A percentile compares a stretch with the other conserved stretches of the same genome.
These are phyloP conservation scores for Camelina hispida DNA, from an alignment of 345 rosid species.

Conservation along the genomic window DNA sequence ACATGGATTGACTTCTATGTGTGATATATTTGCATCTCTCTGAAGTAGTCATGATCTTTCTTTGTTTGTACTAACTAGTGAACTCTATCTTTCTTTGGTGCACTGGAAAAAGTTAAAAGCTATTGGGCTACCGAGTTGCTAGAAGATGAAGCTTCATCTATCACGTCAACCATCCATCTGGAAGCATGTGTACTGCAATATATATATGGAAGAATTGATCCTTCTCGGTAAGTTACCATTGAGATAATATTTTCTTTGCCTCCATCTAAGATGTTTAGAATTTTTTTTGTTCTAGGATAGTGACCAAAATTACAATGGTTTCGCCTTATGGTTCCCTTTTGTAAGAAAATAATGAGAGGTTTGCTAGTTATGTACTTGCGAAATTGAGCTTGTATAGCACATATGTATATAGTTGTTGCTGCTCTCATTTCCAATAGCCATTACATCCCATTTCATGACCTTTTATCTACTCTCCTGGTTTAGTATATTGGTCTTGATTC, in stretches of 20 bases:
- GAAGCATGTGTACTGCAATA: constrained; percentile 82
- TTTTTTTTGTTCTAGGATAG: constrained; percentile 1
- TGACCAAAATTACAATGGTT: constrained; percentile 5
- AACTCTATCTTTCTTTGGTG: constrained; percentile 53
- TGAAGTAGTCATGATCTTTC: constrained; percentile 10
- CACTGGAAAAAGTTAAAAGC: constrained; percentile 55
- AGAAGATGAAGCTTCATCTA: constrained; percentile 56
- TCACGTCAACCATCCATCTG: constrained; percentile 70
- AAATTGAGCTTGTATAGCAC: constrained; percentile 9
- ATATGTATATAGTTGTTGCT: constrained; percentile 3
- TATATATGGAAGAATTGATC: constrained; percentile 72
- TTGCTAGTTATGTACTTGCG: neutral
- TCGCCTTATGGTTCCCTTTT: constrained; percentile 8
- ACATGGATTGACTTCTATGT: neutral
- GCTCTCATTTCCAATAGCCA: constrained; percentile 13
- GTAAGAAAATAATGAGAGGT: neutral
- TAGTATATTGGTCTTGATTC: constrained; percentile 24
- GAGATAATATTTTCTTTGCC: constrained; percentile 15
- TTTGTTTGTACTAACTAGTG: neutral
- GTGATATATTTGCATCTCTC: neutral
- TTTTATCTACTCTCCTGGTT: constrained; percentile 5
- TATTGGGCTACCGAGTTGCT: constrained; percentile 64
- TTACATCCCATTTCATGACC: constrained; percentile 18
- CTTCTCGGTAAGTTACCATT: constrained; percentile 62
- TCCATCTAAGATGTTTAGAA: constrained; percentile 20